Percentiles rank a stretch among this genome's conserved stretches.
These are phyloP conservation scores for Senecio squalidus DNA, from an alignment of 140 eudicot genomes.

Conservation along the genomic window DNA sequence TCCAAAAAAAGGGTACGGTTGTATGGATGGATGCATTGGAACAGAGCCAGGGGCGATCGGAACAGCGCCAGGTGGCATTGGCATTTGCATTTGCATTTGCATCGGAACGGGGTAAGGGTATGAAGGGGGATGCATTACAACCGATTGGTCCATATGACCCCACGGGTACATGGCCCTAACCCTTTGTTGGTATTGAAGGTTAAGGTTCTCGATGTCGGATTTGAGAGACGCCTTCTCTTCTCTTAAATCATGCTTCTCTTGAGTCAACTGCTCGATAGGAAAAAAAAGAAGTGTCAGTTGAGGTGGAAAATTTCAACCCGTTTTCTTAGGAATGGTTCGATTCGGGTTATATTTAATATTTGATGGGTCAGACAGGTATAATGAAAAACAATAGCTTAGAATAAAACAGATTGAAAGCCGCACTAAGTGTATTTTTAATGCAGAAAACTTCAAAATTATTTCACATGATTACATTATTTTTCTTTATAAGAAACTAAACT, in stretches of 20 bases:
- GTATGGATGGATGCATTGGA: constrained; percentile 88
- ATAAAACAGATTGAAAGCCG: neutral
- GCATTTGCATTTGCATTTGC: constrained; percentile 65
- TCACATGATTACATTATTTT: neutral
- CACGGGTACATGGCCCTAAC: constrained; percentile 73
- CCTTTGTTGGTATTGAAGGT: constrained; percentile 76
- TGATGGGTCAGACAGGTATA: neutral
- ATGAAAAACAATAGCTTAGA: neutral
- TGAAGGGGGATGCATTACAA: constrained; percentile 83
- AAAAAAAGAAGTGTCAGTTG: neutral
- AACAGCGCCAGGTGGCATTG: constrained; percentile 66
- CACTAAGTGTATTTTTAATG: neutral
- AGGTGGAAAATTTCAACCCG: neutral
- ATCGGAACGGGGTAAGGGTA: constrained; percentile 72
- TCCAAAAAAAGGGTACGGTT: constrained; percentile 71
- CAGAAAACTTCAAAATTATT: neutral
- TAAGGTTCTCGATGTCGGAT: constrained; percentile 79
- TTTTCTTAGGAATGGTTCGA: neutral
- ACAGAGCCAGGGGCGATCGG: constrained; percentile 64
- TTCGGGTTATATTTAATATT: neutral
- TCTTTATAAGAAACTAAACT: too few relatives aligned
- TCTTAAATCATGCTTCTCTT: constrained; percentile 90
- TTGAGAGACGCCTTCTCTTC: constrained; percentile 88
- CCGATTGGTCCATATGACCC: constrained; percentile 81
- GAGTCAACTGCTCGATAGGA: constrained; percentile 57